Evolutionary conservation across 2,329 filamentous ascomycete genomes (phyloP), one percentile per base, ranked within the genome.

Genomic region (Lasiodiplodia hormozganensis): DNA sequence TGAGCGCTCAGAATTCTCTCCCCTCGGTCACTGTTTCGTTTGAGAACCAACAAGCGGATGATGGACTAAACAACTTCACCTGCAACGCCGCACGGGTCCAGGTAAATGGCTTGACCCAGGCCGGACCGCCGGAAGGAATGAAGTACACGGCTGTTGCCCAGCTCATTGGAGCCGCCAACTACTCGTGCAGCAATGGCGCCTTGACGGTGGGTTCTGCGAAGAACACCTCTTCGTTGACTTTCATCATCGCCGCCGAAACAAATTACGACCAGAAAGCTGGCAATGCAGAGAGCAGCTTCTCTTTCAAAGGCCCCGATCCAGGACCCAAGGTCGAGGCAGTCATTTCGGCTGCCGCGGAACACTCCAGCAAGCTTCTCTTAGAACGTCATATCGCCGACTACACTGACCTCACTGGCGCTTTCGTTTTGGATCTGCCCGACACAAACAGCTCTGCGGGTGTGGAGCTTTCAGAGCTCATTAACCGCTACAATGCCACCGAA

Each of bases 201-300:
- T 28, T 76, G 25, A 64, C 25, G 0, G 62, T 77, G 4, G 21
- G 10, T 2, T 62, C 72, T 12, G 18, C 21, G 2, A 65, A 66
- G 18, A 58, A 70, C 3, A 71, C 76, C 6, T 75, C 70, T 2
- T 73, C 71, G 7, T 47, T 82, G 12, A 77, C 78, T 6, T 70
- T 88, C 7, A 76, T 86, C 0, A 73, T 87, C 18, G 80, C 81
- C 2, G 78, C 79, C 2, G 78, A 74, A 2, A 86, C 85, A 2
- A 80, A 87, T 68, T 88, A 85, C 66, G 84, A 87, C 58, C 76
- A 83, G 67, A 82, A 77, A 3, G 82, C 83, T 36, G 86, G 86
- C 1, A 85, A 82, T 57, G 75, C 78, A 0, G 77, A 76, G 16
- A 72, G 72, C 68, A 73, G 76, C 14, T 87, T 82, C 72, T 84